A percentile compares a stretch with the other conserved stretches of the same genome.
phyloP scores from a whole-genome alignment of 2,329 filamentous ascomycete species.

The Colletotrichum musicola region DNA sequence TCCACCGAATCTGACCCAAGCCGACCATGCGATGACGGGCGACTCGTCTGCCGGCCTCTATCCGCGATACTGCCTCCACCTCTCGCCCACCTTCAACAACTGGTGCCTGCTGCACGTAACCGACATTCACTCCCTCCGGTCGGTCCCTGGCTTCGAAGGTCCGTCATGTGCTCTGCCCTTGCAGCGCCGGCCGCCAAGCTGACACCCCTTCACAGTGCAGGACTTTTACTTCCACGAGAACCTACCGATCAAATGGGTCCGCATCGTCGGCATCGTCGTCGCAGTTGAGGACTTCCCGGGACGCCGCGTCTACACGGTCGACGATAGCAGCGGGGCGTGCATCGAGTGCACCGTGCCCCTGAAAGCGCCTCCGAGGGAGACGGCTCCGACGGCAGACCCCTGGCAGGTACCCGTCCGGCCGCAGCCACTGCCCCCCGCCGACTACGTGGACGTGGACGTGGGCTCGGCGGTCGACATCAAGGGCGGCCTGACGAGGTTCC shows the following conservation, averaged over 20 bases:
- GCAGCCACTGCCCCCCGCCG: slow-evolving; percentile 28
- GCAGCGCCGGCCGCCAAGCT: background rate
- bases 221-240: slow-evolving; percentile 77
- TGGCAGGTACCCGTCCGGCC: too few species aligned
- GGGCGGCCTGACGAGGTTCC: slow-evolving; percentile 62
- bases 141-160: slow-evolving; percentile 67
- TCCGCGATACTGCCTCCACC: slow-evolving; percentile 72
- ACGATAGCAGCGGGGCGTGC: slow-evolving; percentile 73
- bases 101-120: slow-evolving; percentile 69
- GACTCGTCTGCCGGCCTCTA: slow-evolving; percentile 58
- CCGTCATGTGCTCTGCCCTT: slow-evolving; percentile 27
- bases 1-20: background rate
- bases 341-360: slow-evolving; percentile 60
- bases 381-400: too few species aligned
- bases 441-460: slow-evolving; percentile 57
- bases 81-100: slow-evolving; percentile 70
- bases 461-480: slow-evolving; percentile 70
- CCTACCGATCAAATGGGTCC: slow-evolving; percentile 82
- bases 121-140: slow-evolving; percentile 63
- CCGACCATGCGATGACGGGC: slow-evolving; percentile 65
- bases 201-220: slow-evolving; percentile 51
- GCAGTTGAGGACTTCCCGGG: slow-evolving; percentile 65
- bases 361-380: slow-evolving; percentile 35
- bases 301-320: slow-evolving; percentile 68
- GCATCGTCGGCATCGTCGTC: slow-evolving; percentile 78